Conservation (phyloP, 495 filamentous ascomycete species). For the Penicillium taxi region DNA sequence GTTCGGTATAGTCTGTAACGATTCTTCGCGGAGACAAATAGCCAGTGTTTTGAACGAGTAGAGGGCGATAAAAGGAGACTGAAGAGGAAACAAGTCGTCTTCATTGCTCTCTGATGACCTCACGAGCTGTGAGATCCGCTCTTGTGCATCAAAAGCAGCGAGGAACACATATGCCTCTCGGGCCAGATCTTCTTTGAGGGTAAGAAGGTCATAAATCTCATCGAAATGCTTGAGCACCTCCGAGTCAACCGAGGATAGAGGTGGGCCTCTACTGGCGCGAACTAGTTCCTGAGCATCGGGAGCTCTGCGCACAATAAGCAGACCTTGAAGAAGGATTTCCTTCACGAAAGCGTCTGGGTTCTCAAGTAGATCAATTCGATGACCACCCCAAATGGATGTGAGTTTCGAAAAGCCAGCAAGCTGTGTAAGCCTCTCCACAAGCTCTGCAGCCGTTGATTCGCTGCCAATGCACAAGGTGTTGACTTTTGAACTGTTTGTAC, state of each 20-base stretch:
- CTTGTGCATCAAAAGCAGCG: slow-evolving; percentile 61
- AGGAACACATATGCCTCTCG: slow-evolving; percentile 68
- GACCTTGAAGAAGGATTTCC: slow-evolving; percentile 42
- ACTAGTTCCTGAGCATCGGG: slow-evolving; percentile 30
- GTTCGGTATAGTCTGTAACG: slow-evolving; percentile 17
- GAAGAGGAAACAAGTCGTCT: slow-evolving; percentile 55
- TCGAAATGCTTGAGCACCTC: slow-evolving; percentile 81
- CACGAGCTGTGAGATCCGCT: slow-evolving; percentile 51
- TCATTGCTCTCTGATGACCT: slow-evolving; percentile 45
- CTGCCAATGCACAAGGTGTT: slow-evolving; percentile 53
- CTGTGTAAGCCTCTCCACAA: slow-evolving; percentile 54
- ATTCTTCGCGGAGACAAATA: slow-evolving; percentile 40
- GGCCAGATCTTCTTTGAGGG: slow-evolving; percentile 65
- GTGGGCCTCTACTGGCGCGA: slow-evolving; percentile 21
- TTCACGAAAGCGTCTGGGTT: slow-evolving; percentile 30
- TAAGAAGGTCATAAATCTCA: slow-evolving; percentile 73
- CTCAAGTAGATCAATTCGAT: slow-evolving; percentile 38
- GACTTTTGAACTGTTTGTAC: slow-evolving; percentile 46
- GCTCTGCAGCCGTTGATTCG: slow-evolving; percentile 59
- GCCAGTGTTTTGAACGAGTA: slow-evolving; percentile 64
- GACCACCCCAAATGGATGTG: slow-evolving; percentile 44
- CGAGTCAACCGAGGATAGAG: slow-evolving; percentile 50
- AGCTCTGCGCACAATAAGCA: slow-evolving; percentile 49
- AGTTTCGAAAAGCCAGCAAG: slow-evolving; percentile 67
- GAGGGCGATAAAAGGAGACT: slow-evolving; percentile 63